Percentiles rank a stretch among this genome's conserved stretches.
These are phyloP conservation scores for Leccinum subfulvum DNA, from an alignment of 1,284 basidiomycete genomes.

Conservation along the genomic window DNA sequence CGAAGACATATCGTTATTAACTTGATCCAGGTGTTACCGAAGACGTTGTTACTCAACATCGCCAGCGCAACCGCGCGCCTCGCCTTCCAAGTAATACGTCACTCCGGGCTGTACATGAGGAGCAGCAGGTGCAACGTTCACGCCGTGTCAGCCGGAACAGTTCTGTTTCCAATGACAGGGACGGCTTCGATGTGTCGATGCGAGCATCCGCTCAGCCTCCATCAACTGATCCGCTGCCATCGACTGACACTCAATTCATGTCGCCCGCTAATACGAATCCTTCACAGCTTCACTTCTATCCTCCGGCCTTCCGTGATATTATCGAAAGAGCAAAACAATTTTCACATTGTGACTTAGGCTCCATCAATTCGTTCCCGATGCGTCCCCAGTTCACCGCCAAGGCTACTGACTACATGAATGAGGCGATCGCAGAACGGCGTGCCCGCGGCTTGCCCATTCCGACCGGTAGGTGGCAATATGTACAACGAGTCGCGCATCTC, in stretches of 20 bases:
- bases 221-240: not conserved
- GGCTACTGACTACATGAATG: too few relatives aligned
- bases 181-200: not conserved
- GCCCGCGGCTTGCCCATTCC: too few relatives aligned
- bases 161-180: not conserved
- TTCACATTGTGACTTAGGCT: not conserved
- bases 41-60: not conserved
- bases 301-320: not conserved
- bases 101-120: not conserved
- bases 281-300: not conserved
- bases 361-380: not conserved
- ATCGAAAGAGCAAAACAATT: not conserved
- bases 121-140: not conserved
- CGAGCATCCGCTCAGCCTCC: not conserved
- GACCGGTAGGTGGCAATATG: too few relatives aligned
- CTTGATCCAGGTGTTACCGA: not conserved
- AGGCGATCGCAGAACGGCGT: too few relatives aligned
- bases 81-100: not conserved
- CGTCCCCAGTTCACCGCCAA: too few relatives aligned
- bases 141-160: not conserved
- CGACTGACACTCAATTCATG: not conserved
- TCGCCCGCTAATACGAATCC: not conserved
- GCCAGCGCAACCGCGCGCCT: not conserved
- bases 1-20: not conserved
- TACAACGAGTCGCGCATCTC: too few relatives aligned